Evolutionary conservation across 139 green algal genomes (phyloP).

Genomic region (Penium margaritaceum): DNA sequence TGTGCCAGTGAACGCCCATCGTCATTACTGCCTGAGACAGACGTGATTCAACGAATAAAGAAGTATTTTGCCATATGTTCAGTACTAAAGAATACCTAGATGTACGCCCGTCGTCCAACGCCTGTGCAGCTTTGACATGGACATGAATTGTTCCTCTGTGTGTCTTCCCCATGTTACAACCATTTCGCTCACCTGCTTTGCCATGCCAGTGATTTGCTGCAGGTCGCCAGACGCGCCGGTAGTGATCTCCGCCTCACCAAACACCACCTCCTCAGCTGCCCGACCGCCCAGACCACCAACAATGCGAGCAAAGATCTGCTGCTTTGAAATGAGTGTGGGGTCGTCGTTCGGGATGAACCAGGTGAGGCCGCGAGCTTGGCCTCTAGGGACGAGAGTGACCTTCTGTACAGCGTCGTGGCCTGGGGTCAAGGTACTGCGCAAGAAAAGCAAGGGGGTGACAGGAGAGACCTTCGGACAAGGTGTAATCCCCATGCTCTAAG

Average conservation of each 20-base stretch:
- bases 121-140: too few species aligned
- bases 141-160: too few species aligned
- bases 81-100: too few species aligned
- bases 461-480: too few species aligned
- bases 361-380: conserved; percentile 91
- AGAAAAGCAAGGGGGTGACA: not conserved
- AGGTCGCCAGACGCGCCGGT: conserved; percentile 75
- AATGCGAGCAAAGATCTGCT: conserved; percentile 93
- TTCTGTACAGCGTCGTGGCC: conserved; percentile 98
- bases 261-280: conserved; percentile 94
- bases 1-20: too few species aligned
- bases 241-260: conserved; percentile 90
- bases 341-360: conserved; percentile 97
- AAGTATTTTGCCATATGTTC: too few species aligned
- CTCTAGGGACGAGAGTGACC: conserved; percentile 93
- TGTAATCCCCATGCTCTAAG: too few species aligned
- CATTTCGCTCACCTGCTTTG: conserved; percentile 48
- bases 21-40: too few species aligned
- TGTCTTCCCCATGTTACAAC: too few species aligned
- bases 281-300: conserved; percentile 90
- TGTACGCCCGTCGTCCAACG: too few species aligned
- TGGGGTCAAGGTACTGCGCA: conserved; percentile 68
- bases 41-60: too few species aligned
- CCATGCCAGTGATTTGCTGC: conserved; percentile 59
- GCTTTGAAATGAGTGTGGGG: conserved; percentile 87